Percentiles rank a stretch among this genome's conserved stretches.
phyloP scores from a whole-genome alignment of 2,329 filamentous ascomycete species.

The Colletotrichum kahawae region DNA sequence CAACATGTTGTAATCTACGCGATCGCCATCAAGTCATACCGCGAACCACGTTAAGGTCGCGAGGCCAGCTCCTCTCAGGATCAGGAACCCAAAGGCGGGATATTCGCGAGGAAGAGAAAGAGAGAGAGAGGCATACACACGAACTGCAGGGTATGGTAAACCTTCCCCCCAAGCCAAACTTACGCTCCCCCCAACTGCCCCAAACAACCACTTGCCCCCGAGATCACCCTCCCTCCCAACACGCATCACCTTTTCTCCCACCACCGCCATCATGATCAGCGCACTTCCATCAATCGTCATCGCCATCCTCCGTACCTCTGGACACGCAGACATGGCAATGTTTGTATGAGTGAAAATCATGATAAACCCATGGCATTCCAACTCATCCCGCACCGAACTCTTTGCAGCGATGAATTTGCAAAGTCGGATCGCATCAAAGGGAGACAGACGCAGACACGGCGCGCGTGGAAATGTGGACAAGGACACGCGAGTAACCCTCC shows the following conservation, averaged over 20 bases:
- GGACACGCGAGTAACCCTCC: conserved; percentile 22
- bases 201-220: neutral
- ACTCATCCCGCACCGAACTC: conserved; percentile 14
- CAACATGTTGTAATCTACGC: conserved; percentile 20
- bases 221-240: neutral
- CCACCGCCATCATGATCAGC: neutral
- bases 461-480: conserved; percentile 21
- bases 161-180: conserved; percentile 18
- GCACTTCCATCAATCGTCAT: neutral
- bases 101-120: neutral
- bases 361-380: conserved; percentile 15
- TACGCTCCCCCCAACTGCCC: neutral
- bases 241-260: neutral
- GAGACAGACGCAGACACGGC: conserved; percentile 3
- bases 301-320: neutral
- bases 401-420: conserved; percentile 23
- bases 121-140: neutral
- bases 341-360: conserved; percentile 23
- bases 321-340: conserved; percentile 12
- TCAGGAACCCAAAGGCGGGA: neutral
- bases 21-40: conserved; percentile 2
- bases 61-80: neutral
- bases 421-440: conserved; percentile 17
- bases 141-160: conserved; percentile 23
- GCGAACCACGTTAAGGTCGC: conserved; percentile 22